Base-by-base conservation (phyloP, 2,329 filamentous ascomycete genomes). In the Phoma herbarum region DNA sequence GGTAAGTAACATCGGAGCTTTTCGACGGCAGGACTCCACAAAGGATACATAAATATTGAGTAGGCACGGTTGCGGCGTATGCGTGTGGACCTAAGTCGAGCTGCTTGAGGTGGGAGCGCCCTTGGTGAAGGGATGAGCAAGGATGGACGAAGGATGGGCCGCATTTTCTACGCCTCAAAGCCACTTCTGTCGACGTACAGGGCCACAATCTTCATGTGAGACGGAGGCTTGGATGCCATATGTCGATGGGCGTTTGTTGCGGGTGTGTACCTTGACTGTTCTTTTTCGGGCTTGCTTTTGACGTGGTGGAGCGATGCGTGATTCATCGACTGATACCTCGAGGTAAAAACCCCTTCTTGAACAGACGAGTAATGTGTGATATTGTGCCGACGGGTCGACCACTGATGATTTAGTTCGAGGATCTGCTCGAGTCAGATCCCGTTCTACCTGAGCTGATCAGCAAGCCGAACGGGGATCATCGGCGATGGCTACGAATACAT, bases 51-150 rank as follows among this genome's bases (percentile, higher is more conserved):
- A 47, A 31, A 6, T 47, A 35, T 33, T 42, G 44, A 26, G 43
- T 42, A 11, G 18, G 31, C 22, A 48, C 28, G 26, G 28, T 8
- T 55, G 37, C 16, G 52, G 52, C 52, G 52, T 48, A 26, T 20
- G 28, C 23, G 23, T 29, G n/a, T 7, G n/a, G 23, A 10, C 33
- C 23, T 39, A 33, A 25, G 14, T 35, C 22, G 33, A 14, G 35
- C 23, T 14, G 35, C 25, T 42, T 44, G n/a, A 44, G 25, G 18
- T 11, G 23, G 55, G 55, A 25, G 29, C 44, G 49, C 55, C 55
- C 49, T 57, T 52, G 23, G n/a, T 53, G 39, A 58, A 58, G 20
- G 44, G 44, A 52, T 49, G n/a, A 22, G 16, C 22, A 43, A 49
- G 25, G 39, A 43, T 35, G 14, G 25, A 18, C 20, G 35, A 48